These are phyloP conservation scores for Pholiota microspora DNA, from an alignment of 768 basidiomycete species.

Conservation along the genomic window DNA sequence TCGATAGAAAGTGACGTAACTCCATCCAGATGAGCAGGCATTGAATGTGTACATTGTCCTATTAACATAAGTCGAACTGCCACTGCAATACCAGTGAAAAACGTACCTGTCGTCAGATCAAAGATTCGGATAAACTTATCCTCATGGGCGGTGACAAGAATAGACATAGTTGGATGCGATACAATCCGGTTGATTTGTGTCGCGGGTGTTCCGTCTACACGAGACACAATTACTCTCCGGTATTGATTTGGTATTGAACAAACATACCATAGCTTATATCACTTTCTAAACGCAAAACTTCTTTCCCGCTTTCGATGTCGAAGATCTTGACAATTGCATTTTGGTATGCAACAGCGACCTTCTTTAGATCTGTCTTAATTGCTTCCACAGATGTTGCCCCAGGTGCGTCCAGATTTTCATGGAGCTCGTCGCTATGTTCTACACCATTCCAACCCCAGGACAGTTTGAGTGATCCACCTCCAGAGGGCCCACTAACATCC, in stretches of 20 bases:
- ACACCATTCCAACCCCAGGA: conserved; percentile 82
- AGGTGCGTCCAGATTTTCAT: conserved; percentile 51
- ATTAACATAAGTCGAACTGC: conserved; percentile 10
- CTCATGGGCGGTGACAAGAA: conserved; percentile 89
- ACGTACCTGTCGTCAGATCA: conserved; percentile 77
- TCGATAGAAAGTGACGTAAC: conserved; percentile 91
- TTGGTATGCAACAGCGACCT: conserved; percentile 88
- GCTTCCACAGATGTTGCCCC: conserved; percentile 85
- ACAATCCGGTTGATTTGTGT: conserved; percentile 85
- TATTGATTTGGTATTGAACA: too few species aligned
- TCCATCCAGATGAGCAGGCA: conserved; percentile 88
- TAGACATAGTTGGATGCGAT: conserved; percentile 87
- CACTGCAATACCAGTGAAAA: not conserved
- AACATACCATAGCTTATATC: conserved; percentile 56
- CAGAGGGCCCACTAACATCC: conserved; percentile 74
- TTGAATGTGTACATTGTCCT: conserved; percentile 88
- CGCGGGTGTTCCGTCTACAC: conserved; percentile 64
- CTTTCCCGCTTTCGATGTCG: conserved; percentile 86
- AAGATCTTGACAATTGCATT: conserved; percentile 90
- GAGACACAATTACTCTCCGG: not conserved
- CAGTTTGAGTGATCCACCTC: conserved; percentile 62
- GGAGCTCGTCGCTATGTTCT: conserved; percentile 45
- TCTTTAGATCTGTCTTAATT: conserved; percentile 78
- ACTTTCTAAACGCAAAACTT: conserved; percentile 58
- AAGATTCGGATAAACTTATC: conserved; percentile 92